These are phyloP conservation scores for Spizellomyces sp. DNA, from an alignment of 192 early-diverging fungal species.

Conservation along the genomic window DNA sequence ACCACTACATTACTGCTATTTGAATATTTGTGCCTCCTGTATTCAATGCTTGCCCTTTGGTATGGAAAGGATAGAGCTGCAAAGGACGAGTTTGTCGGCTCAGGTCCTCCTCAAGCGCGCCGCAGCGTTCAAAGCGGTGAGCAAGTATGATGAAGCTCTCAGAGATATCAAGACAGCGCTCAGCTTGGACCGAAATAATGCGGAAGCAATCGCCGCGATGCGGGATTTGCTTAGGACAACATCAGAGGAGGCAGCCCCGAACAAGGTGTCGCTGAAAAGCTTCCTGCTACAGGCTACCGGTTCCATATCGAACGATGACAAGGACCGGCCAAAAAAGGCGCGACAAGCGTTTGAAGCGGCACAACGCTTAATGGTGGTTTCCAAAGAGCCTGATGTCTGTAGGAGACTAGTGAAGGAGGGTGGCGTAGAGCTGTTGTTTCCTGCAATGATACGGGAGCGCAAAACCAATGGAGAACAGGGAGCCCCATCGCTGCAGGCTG, in stretches of 20 bases:
- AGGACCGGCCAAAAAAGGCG: neutral
- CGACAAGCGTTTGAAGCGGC: slow-evolving; percentile 28
- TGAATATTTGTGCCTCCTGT: no score
- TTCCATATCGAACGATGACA: neutral
- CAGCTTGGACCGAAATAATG: slow-evolving; percentile 26
- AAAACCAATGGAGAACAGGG: neutral
- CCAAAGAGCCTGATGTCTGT: slow-evolving; percentile 10
- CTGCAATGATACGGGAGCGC: slow-evolving; percentile 4
- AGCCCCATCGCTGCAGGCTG: slow-evolving; percentile 19
- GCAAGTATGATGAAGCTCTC: slow-evolving; percentile 32
- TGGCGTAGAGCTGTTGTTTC: slow-evolving; percentile 21
- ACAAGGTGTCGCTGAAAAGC: neutral
- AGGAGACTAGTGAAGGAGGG: slow-evolving; percentile 11
- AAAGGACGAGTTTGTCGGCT: neutral
- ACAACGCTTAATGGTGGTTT: slow-evolving; percentile 21
- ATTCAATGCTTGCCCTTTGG: no score
- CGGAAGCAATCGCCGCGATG: slow-evolving; percentile 22
- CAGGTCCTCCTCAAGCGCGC: slow-evolving; percentile 25
- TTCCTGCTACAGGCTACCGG: slow-evolving; percentile 5
- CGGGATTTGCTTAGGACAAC: slow-evolving; percentile 25
- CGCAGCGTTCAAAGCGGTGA: slow-evolving; percentile 1
- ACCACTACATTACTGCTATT: no score
- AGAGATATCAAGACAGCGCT: slow-evolving; percentile 28
- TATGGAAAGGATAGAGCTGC: neutral
- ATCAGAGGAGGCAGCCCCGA: slow-evolving; percentile 1